Conservation (phyloP, 106 monocot genomes). For the Dioscorea alata region DNA sequence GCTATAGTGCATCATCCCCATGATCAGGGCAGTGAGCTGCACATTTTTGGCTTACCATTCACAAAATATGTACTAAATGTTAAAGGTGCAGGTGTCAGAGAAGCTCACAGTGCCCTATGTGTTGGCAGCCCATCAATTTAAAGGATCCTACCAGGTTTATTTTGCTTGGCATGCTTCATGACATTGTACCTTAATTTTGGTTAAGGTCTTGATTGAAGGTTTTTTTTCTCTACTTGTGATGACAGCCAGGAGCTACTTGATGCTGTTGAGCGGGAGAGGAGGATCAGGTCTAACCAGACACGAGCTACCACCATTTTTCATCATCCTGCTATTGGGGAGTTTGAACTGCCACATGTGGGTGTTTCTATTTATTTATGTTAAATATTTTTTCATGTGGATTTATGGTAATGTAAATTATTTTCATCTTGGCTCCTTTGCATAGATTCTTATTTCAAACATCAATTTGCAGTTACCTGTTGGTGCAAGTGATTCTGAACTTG, state of each 20-base stretch:
- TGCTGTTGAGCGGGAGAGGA: conserved; percentile 57
- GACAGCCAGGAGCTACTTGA: conserved; percentile 63
- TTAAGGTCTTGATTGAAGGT: not conserved
- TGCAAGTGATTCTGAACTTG: conserved; percentile 54
- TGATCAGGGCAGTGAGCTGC: too few species aligned
- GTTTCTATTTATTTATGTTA: not conserved
- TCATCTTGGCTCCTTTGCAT: too few species aligned
- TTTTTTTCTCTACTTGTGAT: conserved; percentile 6
- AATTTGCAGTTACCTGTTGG: conserved; percentile 46
- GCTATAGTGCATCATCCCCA: too few species aligned
- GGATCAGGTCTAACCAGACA: conserved; percentile 30
- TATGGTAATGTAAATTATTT: not conserved
- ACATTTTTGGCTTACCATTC: too few species aligned
- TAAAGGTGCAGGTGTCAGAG: conserved; percentile 39
- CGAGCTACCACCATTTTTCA: conserved; percentile 43
- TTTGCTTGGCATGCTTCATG: not conserved
- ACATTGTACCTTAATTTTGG: too few species aligned
- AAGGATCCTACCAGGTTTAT: conserved; percentile 44
- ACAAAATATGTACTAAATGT: too few species aligned
- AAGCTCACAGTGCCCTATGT: conserved; percentile 59
- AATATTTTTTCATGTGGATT: not conserved
- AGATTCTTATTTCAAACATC: not conserved
- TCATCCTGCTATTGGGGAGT: conserved; percentile 60
- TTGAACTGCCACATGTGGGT: conserved; percentile 66
- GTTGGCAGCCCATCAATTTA: conserved; percentile 43